These are phyloP conservation scores for Sphagnum magellanicum DNA, from an alignment of 228 moss, liverwort and hornwort genomes.

Conservation along the genomic window DNA sequence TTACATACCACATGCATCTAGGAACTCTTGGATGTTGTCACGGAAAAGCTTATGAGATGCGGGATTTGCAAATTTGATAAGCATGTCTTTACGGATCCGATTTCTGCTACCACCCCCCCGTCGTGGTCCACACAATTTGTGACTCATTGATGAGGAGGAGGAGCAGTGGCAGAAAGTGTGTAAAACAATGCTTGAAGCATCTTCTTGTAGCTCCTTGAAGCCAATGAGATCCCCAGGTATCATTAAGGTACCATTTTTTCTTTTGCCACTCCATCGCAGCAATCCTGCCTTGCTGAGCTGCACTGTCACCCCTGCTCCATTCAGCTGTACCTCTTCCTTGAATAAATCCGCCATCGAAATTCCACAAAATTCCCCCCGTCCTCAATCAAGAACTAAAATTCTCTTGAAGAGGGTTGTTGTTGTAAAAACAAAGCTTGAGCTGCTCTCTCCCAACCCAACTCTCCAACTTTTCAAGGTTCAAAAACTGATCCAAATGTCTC, in stretches of 20 bases:
- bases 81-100: slow-evolving; percentile 42
- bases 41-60: slow-evolving; percentile 27
- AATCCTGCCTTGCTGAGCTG: slow-evolving; percentile 32
- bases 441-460: too few species aligned
- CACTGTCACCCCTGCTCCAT: slow-evolving; percentile 32
- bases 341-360: slow-evolving; percentile 14
- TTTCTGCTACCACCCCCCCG: slow-evolving; percentile 19
- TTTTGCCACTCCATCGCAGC: slow-evolving; percentile 50
- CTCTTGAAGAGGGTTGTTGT: too few species aligned
- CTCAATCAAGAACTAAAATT: too few species aligned
- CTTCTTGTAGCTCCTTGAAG: slow-evolving; percentile 9
- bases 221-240: slow-evolving; percentile 66
- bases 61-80: slow-evolving; percentile 42
- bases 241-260: slow-evolving; percentile 19
- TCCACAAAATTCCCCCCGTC: too few species aligned
- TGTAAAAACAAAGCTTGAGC: too few species aligned
- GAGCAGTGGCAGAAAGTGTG: slow-evolving; percentile 42
- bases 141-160: background rate
- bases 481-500: too few species aligned
- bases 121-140: background rate
- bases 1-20: slow-evolving; percentile 62
- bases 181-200: slow-evolving; percentile 21
- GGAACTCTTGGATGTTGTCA: slow-evolving; percentile 39
- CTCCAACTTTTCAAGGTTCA: too few species aligned
- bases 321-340: slow-evolving; percentile 38